phyloP scores from a whole-genome alignment of 2,329 filamentous ascomycete genomes.

The Hirsutella rhossiliensis region DNA sequence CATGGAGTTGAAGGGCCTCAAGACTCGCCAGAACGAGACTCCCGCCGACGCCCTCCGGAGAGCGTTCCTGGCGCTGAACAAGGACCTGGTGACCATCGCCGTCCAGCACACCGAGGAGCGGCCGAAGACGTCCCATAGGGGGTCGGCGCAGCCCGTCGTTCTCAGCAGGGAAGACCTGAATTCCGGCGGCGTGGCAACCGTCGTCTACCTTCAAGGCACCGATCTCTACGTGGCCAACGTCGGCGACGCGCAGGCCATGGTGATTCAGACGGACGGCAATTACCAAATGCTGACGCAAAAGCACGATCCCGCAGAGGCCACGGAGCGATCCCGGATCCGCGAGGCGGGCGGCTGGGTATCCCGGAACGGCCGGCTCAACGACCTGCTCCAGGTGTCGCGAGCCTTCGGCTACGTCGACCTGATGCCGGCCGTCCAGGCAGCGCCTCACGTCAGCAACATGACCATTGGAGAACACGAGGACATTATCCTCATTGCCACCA shows the following conservation, averaged over 20 bases:
- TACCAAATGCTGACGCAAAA: conserved; percentile 78
- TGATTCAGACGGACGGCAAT: conserved; percentile 79
- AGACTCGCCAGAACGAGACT: conserved; percentile 55
- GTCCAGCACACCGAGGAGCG: conserved; percentile 71
- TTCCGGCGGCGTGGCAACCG: conserved; percentile 83
- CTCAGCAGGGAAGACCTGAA: conserved; percentile 82
- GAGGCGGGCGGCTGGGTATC: conserved; percentile 95
- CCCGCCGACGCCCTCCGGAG: conserved; percentile 74
- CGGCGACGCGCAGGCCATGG: conserved; percentile 88
- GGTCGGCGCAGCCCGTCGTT: conserved; percentile 59
- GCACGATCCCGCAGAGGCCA: conserved; percentile 81
- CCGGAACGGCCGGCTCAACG: conserved; percentile 85
- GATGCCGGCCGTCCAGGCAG: conserved; percentile 86
- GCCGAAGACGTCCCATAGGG: conserved; percentile 52
- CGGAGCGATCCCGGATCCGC: conserved; percentile 77
- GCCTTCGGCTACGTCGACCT: conserved; percentile 92
- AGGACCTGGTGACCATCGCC: conserved; percentile 79
- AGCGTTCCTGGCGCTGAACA: conserved; percentile 82
- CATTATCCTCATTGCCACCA: conserved; percentile 82
- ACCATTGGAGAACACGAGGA: conserved; percentile 82
- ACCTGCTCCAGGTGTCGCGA: conserved; percentile 78
- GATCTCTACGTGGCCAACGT: conserved; percentile 93
- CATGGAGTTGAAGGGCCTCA: conserved; percentile 66
- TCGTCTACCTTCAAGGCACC: conserved; percentile 79
- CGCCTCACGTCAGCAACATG: conserved; percentile 69